Percentiles rank a stretch among this genome's conserved stretches.
These are phyloP conservation scores for Diatrype stigma DNA, from an alignment of 2,329 filamentous ascomycete species.

Conservation along the genomic window DNA sequence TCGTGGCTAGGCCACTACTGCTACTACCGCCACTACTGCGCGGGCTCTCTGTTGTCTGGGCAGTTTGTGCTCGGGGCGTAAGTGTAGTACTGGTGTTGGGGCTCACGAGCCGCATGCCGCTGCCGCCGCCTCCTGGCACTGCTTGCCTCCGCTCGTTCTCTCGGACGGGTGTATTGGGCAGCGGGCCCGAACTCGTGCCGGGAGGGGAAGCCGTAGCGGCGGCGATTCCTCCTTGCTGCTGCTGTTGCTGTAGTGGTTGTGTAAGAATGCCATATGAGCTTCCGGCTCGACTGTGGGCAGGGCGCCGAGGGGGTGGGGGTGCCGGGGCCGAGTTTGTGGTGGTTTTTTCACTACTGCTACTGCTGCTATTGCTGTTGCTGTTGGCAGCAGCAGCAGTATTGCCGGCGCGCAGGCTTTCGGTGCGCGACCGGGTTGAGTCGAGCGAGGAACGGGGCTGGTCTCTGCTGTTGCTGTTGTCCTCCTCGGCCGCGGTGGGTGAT, in stretches of 20 bases:
- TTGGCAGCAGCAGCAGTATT: constrained; percentile 26
- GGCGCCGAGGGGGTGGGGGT: constrained; percentile 53
- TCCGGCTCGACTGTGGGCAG: constrained; percentile 30
- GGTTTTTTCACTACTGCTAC: not conserved
- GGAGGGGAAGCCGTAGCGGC: constrained; percentile 10
- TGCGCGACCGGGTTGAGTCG: constrained; percentile 45
- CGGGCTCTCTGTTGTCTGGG: not conserved
- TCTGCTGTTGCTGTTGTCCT: constrained; percentile 23
- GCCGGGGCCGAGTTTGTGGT: constrained; percentile 44
- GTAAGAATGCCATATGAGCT: constrained; percentile 14
- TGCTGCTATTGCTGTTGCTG: constrained; percentile 5
- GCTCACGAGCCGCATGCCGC: too few species aligned
- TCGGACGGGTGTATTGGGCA: not conserved
- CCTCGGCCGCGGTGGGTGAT: constrained; percentile 20
- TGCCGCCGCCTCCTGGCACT: not conserved
- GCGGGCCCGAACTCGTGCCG: not conserved
- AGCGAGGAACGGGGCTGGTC: constrained; percentile 42
- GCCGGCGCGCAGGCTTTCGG: constrained; percentile 41
- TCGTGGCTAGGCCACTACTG: constrained; percentile 8
- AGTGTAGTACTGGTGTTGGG: not conserved
- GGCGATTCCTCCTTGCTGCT: constrained; percentile 3
- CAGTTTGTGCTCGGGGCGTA: too few species aligned
- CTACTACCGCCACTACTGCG: not conserved
- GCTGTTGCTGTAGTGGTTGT: constrained; percentile 7
- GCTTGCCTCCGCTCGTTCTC: not conserved